Evolutionary conservation across 1,139 yeast genomes (phyloP).

Genomic region (Magnusiomyces sp.): DNA sequence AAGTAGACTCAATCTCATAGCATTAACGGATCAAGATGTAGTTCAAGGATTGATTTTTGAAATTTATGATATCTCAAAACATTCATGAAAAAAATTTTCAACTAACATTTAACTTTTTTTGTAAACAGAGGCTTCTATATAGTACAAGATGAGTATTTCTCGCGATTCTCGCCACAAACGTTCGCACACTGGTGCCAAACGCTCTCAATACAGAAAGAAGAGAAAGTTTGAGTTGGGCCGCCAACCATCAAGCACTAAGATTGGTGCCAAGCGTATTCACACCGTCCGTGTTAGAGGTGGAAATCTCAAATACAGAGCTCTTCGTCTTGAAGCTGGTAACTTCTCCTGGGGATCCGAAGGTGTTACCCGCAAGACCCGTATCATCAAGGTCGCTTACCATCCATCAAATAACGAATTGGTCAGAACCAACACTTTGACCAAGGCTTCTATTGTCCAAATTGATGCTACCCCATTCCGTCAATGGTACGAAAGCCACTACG

Average conservation of each 20-base stretch:
- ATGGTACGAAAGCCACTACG: conserved; percentile 99
- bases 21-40: too few relatives aligned
- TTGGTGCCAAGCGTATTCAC: conserved; percentile 98
- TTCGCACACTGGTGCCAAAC: conserved; percentile 99
- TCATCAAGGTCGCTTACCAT: conserved; percentile 95
- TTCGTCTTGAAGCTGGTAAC: conserved; percentile 99
- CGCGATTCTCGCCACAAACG: conserved; percentile 99
- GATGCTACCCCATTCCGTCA: conserved; percentile 99
- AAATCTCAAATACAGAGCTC: conserved; percentile 99
- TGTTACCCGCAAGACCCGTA: conserved; percentile 97
- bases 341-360: conserved; percentile 99
- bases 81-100: too few relatives aligned
- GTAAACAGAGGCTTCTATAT: neutral
- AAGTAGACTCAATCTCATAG: too few relatives aligned
- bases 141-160: conserved; percentile 86
- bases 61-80: too few relatives aligned
- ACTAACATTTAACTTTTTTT: too few relatives aligned
- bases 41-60: too few relatives aligned
- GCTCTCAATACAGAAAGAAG: conserved; percentile 99
- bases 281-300: conserved; percentile 99
- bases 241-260: conserved; percentile 99
- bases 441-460: conserved; percentile 97
- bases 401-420: conserved; percentile 99
- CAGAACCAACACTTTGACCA: conserved; percentile 99
- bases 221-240: conserved; percentile 99